Base-by-base conservation (phyloP, 2,329 filamentous ascomycete genomes). In the Calonectria honghensis region DNA sequence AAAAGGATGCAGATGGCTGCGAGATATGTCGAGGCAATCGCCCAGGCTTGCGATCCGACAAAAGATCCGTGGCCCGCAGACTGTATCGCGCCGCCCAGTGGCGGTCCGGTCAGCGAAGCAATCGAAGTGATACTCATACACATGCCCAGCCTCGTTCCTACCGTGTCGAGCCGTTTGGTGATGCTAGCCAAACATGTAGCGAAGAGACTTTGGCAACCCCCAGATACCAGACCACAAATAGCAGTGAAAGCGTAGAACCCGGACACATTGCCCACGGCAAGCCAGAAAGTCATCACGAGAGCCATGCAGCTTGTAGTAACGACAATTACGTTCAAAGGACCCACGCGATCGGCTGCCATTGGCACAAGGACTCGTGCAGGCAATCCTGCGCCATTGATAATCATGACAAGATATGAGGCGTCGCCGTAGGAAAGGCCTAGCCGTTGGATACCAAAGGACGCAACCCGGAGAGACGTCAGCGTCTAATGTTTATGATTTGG, bases 111-210 rank as follows among this genome's bases (percentile, higher is more conserved):
- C n/a, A 87, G 70, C 0, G 84, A 82, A 2, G 84, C 84, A 59
- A 87, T 80, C 0, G 85, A 86, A 10, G 81, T 78, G 11, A 87
- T 81, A 59, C 79, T 83, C 16, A 87, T 87, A 0, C 83, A 84
- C 85, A 87, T 87, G 14, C 86, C 86, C 16, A 87, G 79, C 35
- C 86, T 79, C 2, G 85, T 86, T 0, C 86, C 86, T 3, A 86
- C 81, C 2, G 79, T 86, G 31, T 86, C 83, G 6, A 87, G 82
- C 9, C 82, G 79, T 20, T 81, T 82, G 0, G 86, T 87, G 14
- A 87, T 85, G 57, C 84, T 85, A 0, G 85, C 83, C 11, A 87
- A 80, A 0, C 82, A 81, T 0, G 85, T 85, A 0, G 86, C 82
- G 70, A 86, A 85, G 1, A 87, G 80, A 45, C 85, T 86, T 63